These are phyloP conservation scores for Cryphonectria naterciae DNA, from an alignment of 2,329 filamentous ascomycete genomes.

Conservation along the genomic window DNA sequence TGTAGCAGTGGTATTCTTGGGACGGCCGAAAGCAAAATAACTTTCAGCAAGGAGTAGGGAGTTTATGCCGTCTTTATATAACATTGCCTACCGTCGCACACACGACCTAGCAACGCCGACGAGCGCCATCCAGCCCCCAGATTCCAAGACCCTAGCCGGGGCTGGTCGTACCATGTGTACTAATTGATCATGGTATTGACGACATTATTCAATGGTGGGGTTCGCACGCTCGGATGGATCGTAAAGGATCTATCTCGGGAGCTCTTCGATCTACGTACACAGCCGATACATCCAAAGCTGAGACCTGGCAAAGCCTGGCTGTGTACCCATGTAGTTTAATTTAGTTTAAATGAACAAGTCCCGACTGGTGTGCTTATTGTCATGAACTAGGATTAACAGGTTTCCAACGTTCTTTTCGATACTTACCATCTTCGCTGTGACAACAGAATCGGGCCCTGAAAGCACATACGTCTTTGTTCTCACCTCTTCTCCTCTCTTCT, in stretches of 20 bases:
- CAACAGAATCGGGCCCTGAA: not conserved
- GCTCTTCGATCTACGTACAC: not conserved
- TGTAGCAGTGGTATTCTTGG: not conserved
- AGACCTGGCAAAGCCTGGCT: not conserved
- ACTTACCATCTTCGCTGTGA: not conserved
- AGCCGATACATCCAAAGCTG: not conserved
- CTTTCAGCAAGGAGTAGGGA: not conserved
- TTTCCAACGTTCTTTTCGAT: not conserved
- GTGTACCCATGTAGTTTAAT: not conserved
- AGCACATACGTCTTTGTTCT: not conserved
- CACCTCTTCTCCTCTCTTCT: not conserved
- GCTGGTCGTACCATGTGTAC: constrained; percentile 1
- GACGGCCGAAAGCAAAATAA: not conserved
- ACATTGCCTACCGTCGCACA: not conserved
- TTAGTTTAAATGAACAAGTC: not conserved
- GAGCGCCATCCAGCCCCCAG: not conserved
- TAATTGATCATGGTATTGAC: not conserved
- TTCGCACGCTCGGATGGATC: not conserved
- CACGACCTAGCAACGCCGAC: not conserved
- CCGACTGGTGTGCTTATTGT: not conserved
- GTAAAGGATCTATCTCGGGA: not conserved
- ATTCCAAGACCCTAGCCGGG: not conserved
- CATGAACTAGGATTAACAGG: not conserved
- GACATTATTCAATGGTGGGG: not conserved
- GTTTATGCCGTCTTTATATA: not conserved